A percentile compares a stretch with the other conserved stretches of the same genome.
These are phyloP conservation scores for Phaeosphaeriaceae sp. DNA, from an alignment of 2,329 filamentous ascomycete species.

Conservation along the genomic window DNA sequence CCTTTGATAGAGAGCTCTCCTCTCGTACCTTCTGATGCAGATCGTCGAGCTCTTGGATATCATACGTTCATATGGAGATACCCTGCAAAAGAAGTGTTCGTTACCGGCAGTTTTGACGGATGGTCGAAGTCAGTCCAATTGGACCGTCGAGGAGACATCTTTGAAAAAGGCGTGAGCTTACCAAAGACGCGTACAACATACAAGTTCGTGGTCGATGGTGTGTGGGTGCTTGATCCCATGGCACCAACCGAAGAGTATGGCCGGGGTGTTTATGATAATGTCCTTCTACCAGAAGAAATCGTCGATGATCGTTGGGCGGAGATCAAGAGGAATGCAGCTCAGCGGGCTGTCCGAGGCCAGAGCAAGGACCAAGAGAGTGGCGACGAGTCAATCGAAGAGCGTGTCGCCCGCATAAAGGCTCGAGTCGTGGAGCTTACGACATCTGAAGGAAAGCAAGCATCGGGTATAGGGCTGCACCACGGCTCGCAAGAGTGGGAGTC, in stretches of 20 bases:
- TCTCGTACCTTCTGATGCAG: no score
- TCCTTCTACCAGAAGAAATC: not conserved
- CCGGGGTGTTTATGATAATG: not conserved
- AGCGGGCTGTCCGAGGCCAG: not conserved
- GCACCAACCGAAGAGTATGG: not conserved
- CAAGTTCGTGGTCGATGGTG: conserved; percentile 2
- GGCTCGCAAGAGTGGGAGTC: no score
- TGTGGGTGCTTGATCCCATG: not conserved
- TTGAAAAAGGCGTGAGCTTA: not conserved
- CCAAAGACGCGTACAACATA: not conserved
- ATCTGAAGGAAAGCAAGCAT: not conserved
- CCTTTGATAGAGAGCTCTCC: no score
- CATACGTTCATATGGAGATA: not conserved
- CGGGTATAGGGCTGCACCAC: no score
- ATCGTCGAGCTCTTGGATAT: not conserved
- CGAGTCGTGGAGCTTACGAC: not conserved
- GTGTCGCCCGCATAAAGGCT: not conserved
- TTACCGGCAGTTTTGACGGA: not conserved
- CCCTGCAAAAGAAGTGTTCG: not conserved
- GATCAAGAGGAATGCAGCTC: not conserved
- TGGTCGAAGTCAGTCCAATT: not conserved
- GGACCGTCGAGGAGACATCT: not conserved
- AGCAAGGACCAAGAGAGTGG: not conserved
- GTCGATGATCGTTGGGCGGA: not conserved
- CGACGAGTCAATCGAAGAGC: not conserved